Conservation (phyloP, 1,284 basidiomycete species). For the Stereum hirsutum region DNA sequence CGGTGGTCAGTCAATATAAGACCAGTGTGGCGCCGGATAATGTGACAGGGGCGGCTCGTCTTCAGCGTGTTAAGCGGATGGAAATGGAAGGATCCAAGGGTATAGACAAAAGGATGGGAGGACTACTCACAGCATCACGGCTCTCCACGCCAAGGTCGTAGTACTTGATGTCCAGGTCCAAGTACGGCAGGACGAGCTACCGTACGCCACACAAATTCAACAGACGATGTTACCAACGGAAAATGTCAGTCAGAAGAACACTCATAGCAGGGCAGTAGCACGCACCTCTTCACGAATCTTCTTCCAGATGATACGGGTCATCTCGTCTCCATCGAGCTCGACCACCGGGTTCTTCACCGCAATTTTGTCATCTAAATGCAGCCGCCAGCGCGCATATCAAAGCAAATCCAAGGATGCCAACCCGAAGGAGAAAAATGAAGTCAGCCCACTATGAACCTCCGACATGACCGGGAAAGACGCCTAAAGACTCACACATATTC, state of each 20-base stretch:
- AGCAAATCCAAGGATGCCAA: not conserved
- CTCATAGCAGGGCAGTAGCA: too few relatives aligned
- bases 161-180: slow-evolving; percentile 97
- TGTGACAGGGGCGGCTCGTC: not conserved
- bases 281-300: slow-evolving; percentile 92
- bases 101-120: not conserved
- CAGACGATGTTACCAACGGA: too few relatives aligned
- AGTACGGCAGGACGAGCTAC: slow-evolving; percentile 90
- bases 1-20: too few relatives aligned
- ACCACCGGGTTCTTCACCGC: slow-evolving; percentile 88
- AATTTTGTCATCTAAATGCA: slow-evolving; percentile 53
- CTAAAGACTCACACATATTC: too few relatives aligned
- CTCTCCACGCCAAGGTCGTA: slow-evolving; percentile 92
- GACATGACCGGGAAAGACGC: too few relatives aligned
- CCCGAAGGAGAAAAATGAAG: not conserved
- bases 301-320: slow-evolving; percentile 98
- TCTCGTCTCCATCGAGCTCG: slow-evolving; percentile 95
- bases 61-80: too few relatives aligned
- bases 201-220: not conserved
- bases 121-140: slow-evolving; percentile 69
- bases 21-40: slow-evolving; percentile 2
- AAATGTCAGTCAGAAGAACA: too few relatives aligned
- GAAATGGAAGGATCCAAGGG: too few relatives aligned
- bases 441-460: too few relatives aligned
- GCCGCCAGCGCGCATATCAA: not conserved